These are phyloP conservation scores for Kazachstania sp. DNA, from an alignment of 1,139 yeast genomes.

Conservation along the genomic window DNA sequence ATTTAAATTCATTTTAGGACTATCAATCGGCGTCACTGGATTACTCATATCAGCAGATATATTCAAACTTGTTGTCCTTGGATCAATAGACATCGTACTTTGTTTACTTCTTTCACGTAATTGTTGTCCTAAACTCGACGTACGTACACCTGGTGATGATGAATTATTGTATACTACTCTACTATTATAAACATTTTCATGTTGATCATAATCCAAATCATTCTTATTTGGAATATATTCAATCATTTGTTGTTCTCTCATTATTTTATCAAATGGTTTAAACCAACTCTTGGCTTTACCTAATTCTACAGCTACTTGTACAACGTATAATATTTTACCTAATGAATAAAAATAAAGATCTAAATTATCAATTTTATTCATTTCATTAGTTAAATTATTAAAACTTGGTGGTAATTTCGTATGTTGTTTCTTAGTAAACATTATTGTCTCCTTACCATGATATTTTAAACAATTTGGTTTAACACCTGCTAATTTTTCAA, in stretches of 20 bases:
- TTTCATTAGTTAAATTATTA: conserved; percentile 20
- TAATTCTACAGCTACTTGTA: conserved; percentile 22
- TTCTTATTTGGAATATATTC: conserved; percentile 21
- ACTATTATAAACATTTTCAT: background rate
- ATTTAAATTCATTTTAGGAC: background rate
- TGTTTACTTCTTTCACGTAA: conserved; percentile 2
- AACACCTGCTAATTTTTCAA: conserved; percentile 18
- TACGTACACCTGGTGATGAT: conserved; percentile 1
- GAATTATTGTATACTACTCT: conserved; percentile 3
- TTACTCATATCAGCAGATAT: background rate
- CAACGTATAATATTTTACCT: conserved; percentile 24
- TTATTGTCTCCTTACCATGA: conserved; percentile 16
- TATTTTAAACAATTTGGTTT: conserved; percentile 21
- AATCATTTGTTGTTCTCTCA: conserved; percentile 16
- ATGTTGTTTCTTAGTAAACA: conserved; percentile 18
- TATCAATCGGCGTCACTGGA: background rate
- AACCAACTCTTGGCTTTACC: conserved; percentile 24
- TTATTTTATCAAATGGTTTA: conserved; percentile 19
- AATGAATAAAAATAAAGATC: conserved; percentile 24
- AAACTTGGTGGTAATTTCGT: conserved; percentile 27
- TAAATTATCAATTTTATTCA: conserved; percentile 19
- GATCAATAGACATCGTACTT: background rate
- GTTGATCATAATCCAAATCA: conserved; percentile 4
- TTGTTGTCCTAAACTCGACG: conserved; percentile 1
- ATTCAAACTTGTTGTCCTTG: background rate